Conservation (phyloP, 257 asterid genomes). For the Gentiana dahurica region DNA sequence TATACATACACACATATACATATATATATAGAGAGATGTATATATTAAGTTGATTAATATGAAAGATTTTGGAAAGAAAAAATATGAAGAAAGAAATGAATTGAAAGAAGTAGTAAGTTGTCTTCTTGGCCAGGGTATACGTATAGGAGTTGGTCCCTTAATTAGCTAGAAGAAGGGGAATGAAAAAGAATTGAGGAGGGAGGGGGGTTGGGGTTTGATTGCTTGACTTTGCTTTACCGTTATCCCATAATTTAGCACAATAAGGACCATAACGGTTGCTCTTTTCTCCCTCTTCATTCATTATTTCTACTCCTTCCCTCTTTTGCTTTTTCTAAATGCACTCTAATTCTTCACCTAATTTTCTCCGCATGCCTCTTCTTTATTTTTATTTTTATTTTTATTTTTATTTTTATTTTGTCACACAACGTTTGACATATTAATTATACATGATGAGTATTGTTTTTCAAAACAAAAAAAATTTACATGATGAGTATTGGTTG, state of each 20-base stretch:
- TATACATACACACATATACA: conserved; percentile 6
- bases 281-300: conserved; percentile 1
- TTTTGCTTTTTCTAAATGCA: conserved; percentile 8
- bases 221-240: conserved; percentile 23
- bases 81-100: background rate
- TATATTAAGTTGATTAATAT: background rate
- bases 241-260: conserved; percentile 20
- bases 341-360: conserved; percentile 15
- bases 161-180: background rate
- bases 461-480: no score
- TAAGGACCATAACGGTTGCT: conserved; percentile 12
- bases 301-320: conserved; percentile 1
- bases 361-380: background rate
- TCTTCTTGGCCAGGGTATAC: background rate
- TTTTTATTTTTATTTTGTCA: no score
- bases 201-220: conserved; percentile 2
- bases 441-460: no score
- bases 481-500: no score
- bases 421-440: no score
- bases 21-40: background rate
- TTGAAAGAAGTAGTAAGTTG: conserved; percentile 1
- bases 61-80: background rate
- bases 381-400: no score
- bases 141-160: background rate
- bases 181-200: background rate